phyloP scores from a whole-genome alignment of 192 early-diverging fungal genomes.

The Diversispora epigaea region DNA sequence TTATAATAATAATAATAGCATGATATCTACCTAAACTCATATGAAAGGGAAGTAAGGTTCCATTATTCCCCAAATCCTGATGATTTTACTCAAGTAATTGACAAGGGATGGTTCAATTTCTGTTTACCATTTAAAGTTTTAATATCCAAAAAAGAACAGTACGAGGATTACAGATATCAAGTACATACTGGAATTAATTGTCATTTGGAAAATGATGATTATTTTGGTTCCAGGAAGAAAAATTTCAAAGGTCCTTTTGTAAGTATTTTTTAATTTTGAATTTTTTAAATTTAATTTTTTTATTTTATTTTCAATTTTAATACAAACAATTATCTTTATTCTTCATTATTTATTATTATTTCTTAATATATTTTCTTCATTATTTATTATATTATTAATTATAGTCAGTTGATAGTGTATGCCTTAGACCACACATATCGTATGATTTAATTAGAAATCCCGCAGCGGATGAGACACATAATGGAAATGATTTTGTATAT shows the following conservation, averaged over 20 bases:
- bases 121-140: background rate
- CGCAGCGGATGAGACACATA: background rate
- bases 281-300: too few relatives aligned
- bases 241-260: conserved; percentile 10
- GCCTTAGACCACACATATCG: conserved; percentile 9
- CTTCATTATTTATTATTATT: background rate
- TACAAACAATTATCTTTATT: background rate
- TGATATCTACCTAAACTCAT: conserved; percentile 21
- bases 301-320: too few relatives aligned
- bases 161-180: conserved; percentile 19
- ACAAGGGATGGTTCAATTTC: conserved; percentile 19
- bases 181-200: conserved; percentile 18
- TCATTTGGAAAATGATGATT: background rate
- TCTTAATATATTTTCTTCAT: background rate
- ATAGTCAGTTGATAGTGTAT: conserved; percentile 16
- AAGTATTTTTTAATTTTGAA: background rate
- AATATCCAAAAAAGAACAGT: conserved; percentile 2
- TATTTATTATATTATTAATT: background rate
- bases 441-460: background rate
- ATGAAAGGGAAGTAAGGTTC: conserved; percentile 1
- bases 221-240: background rate
- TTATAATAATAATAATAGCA: background rate
- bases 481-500: background rate
- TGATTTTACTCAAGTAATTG: background rate
- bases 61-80: conserved; percentile 14